Conservation (phyloP, 208 protist genomes). For the Leishmania tarentolae region DNA sequence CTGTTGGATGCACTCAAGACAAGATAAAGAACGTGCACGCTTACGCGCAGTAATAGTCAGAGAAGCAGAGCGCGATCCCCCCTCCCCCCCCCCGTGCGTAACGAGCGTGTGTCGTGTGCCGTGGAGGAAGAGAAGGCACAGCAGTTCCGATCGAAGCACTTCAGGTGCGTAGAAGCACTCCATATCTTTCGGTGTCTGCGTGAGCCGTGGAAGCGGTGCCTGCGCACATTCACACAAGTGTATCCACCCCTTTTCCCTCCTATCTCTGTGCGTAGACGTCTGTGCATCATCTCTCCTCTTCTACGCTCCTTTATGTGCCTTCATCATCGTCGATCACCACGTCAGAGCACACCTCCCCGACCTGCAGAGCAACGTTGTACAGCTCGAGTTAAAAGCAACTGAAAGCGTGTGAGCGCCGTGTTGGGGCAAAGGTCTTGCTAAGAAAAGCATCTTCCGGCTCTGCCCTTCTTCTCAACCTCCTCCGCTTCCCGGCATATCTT, state of each 20-base stretch:
- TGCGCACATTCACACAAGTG: background rate
- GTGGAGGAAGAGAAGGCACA: background rate
- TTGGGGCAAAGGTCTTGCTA: background rate
- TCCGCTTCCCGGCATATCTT: background rate
- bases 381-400: background rate
- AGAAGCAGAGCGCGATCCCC: background rate
- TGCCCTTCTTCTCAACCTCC: background rate
- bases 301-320: background rate
- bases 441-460: background rate
- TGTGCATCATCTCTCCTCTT: background rate
- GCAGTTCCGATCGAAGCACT: background rate
- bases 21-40: background rate
- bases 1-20: background rate
- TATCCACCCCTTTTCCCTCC: background rate
- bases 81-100: background rate
- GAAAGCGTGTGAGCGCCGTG: background rate
- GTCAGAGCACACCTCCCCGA: background rate
- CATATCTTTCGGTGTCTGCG: background rate
- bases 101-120: background rate
- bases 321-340: background rate
- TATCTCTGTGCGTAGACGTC: background rate
- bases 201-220: background rate
- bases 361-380: background rate
- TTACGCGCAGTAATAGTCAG: background rate
- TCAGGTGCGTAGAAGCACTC: background rate